phyloP scores from a whole-genome alignment of 306 rosid genomes.

The Canavalia ensiformis region DNA sequence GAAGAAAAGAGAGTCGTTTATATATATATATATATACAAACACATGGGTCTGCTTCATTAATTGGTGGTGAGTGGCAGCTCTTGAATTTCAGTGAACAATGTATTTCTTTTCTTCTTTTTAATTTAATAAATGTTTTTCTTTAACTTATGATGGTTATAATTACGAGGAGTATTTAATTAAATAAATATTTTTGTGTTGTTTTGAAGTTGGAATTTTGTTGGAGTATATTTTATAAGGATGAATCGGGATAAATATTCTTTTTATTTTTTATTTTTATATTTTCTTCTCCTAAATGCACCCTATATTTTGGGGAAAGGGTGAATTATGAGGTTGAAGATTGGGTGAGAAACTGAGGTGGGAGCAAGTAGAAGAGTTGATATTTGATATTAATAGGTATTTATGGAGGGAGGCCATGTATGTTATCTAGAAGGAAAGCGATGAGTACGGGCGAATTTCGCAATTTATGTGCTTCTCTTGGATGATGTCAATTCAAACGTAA shows the following conservation, averaged over 20 bases:
- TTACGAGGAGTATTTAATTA: not conserved
- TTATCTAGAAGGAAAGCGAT: constrained; percentile 45
- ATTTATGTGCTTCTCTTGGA: not conserved
- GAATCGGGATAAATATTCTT: too few relatives aligned
- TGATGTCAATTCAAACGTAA: constrained; percentile 75
- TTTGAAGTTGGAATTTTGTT: not conserved
- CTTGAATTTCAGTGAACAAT: constrained; percentile 30
- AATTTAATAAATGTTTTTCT: not conserved
- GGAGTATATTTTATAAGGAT: not conserved
- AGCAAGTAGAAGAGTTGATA: not conserved
- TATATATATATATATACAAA: not conserved
- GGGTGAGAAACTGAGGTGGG: not conserved
- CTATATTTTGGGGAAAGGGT: not conserved
- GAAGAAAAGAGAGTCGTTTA: not conserved
- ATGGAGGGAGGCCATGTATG: not conserved
- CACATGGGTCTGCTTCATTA: not conserved
- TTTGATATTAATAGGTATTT: not conserved
- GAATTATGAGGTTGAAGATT: constrained; percentile 14
- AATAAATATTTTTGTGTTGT: not conserved
- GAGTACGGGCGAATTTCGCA: not conserved
- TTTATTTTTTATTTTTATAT: too few relatives aligned
- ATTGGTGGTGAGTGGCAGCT: not conserved
- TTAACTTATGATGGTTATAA: not conserved
- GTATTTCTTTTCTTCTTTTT: not conserved
- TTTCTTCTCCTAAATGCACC: too few relatives aligned